Percentiles rank a stretch among this genome's conserved stretches.
Conservation (phyloP, 2,329 filamentous ascomycete species). For the Pseudocercospora cruenta region DNA sequence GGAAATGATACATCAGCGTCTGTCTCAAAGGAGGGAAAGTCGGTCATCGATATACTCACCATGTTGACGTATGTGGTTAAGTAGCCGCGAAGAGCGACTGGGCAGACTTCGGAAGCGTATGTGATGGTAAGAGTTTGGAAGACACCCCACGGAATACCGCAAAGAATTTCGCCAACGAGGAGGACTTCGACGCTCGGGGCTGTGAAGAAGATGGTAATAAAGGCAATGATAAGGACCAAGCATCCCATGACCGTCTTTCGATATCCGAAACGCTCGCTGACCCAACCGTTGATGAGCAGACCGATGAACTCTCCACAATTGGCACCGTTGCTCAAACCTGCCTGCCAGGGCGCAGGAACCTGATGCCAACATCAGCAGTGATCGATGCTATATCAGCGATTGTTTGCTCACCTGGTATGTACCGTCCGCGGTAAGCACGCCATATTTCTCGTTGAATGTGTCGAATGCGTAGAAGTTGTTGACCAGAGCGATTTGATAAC, state of each 20-base stretch:
- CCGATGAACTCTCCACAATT: slow-evolving; percentile 51
- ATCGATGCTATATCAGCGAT: too few relatives aligned
- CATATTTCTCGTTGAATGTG: slow-evolving; percentile 50
- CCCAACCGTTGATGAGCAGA: slow-evolving; percentile 51
- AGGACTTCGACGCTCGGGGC: slow-evolving; percentile 50
- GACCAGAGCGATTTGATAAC: slow-evolving; percentile 79
- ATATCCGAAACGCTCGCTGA: slow-evolving; percentile 53
- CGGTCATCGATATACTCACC: neutral
- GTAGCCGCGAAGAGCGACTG: slow-evolving; percentile 71
- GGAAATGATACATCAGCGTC: neutral
- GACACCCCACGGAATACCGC: slow-evolving; percentile 53
- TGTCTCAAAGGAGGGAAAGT: neutral
- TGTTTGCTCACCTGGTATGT: slow-evolving; percentile 20
- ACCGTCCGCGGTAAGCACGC: slow-evolving; percentile 44
- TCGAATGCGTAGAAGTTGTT: slow-evolving; percentile 72
- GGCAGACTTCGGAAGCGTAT: slow-evolving; percentile 65
- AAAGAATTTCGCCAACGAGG: slow-evolving; percentile 52
- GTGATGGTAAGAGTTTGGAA: slow-evolving; percentile 55
- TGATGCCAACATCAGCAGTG: slow-evolving; percentile 27
- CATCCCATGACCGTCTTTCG: slow-evolving; percentile 51
- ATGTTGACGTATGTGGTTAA: slow-evolving; percentile 64
- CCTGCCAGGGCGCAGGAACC: slow-evolving; percentile 52
- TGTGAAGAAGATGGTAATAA: slow-evolving; percentile 55
- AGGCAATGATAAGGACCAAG: slow-evolving; percentile 46
- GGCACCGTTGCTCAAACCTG: slow-evolving; percentile 52